Percentiles rank a stretch among this genome's conserved stretches.
Conservation (phyloP, 768 basidiomycete genomes). For the Tremella fuciformis region DNA sequence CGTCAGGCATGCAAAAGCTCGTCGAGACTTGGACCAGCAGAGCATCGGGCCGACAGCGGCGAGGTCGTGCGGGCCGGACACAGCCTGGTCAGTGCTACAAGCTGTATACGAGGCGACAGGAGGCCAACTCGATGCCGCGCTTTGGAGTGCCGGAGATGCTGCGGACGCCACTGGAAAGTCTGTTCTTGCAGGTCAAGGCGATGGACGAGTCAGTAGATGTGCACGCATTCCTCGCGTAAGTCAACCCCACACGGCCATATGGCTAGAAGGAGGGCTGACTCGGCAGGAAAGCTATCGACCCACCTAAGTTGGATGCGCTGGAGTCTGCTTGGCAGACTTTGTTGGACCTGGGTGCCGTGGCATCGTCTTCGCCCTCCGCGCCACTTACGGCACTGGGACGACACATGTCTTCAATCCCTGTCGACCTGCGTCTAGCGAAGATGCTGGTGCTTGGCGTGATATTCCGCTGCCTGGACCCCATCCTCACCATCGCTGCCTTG, state of each 20-base stretch:
- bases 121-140: conserved; percentile 61
- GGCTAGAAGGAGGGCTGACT: background rate
- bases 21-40: conserved; percentile 65
- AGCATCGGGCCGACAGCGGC: conserved; percentile 76
- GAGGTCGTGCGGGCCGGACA: conserved; percentile 87
- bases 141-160: conserved; percentile 86
- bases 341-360: conserved; percentile 73
- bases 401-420: conserved; percentile 69
- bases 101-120: conserved; percentile 72
- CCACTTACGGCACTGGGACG: conserved; percentile 75
- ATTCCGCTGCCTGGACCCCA: conserved; percentile 75
- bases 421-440: conserved; percentile 86
- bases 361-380: conserved; percentile 55
- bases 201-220: conserved; percentile 75
- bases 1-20: conserved; percentile 69
- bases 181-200: conserved; percentile 77
- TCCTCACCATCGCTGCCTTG: conserved; percentile 75
- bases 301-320: conserved; percentile 71
- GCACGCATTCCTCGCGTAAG: conserved; percentile 56
- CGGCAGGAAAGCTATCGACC: conserved; percentile 68
- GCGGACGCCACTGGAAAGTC: conserved; percentile 76
- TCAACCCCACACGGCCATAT: background rate
- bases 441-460: conserved; percentile 83
- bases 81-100: conserved; percentile 70
- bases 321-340: conserved; percentile 72